Conservation (phyloP, 176 grass and related monocot genomes). For the Avena sativa region DNA sequence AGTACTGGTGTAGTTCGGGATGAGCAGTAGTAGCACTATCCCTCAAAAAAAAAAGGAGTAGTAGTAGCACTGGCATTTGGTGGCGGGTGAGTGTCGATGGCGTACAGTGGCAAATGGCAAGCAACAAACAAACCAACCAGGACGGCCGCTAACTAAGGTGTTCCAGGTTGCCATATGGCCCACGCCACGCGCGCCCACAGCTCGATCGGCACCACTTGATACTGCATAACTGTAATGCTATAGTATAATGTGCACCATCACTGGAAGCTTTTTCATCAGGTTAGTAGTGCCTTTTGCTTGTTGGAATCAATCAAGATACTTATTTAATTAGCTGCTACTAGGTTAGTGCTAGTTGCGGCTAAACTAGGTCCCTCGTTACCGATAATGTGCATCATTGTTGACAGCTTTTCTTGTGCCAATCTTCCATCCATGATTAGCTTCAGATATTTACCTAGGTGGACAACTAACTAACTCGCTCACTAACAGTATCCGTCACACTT, state of each 20-base stretch:
- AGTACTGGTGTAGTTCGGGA: not conserved
- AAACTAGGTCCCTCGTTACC: too few species aligned
- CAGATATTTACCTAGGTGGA: not conserved
- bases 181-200: not conserved
- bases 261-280: too few species aligned
- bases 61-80: not conserved
- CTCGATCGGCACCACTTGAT: not conserved
- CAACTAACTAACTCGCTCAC: not conserved
- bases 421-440: not conserved
- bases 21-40: not conserved
- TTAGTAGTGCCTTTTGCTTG: too few species aligned
- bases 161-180: constrained; percentile 19
- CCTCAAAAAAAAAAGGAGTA: not conserved
- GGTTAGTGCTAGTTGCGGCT: too few species aligned
- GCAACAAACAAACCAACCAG: not conserved
- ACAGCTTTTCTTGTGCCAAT: not conserved
- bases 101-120: not conserved
- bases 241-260: too few species aligned
- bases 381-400: not conserved
- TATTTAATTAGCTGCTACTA: too few species aligned
- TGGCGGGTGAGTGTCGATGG: not conserved
- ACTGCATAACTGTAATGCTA: not conserved
- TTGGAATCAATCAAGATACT: too few species aligned
- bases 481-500: not conserved
- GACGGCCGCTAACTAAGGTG: not conserved